Evolutionary conservation across 768 basidiomycete genomes (phyloP).

Genomic region (Cubamyces sp.): DNA sequence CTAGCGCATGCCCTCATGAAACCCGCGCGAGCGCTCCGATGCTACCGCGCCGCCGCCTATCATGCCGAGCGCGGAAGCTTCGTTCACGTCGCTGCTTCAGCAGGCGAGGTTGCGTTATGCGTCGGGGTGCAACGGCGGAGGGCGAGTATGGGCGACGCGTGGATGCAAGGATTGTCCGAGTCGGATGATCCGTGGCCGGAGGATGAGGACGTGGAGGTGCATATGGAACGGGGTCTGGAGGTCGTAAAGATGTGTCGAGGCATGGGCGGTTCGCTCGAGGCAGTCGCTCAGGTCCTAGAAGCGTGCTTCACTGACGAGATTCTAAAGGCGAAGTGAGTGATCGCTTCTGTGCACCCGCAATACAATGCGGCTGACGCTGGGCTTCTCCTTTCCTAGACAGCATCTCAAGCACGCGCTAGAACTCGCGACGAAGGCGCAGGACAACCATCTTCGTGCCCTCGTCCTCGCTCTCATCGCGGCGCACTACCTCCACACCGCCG

Average conservation of each 20-base stretch:
- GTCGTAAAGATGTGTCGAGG: slow-evolving; percentile 48
- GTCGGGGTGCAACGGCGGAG: slow-evolving; percentile 45
- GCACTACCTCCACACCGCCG: slow-evolving; percentile 73
- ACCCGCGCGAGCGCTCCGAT: slow-evolving; percentile 54
- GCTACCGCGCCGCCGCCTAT: slow-evolving; percentile 65
- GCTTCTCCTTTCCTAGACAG: slow-evolving; percentile 41
- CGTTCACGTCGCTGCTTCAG: slow-evolving; percentile 51
- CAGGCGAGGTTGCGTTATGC: slow-evolving; percentile 54
- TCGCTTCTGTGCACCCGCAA: not conserved
- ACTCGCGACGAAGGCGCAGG: slow-evolving; percentile 58
- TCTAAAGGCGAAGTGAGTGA: slow-evolving; percentile 61
- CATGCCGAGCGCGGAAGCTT: slow-evolving; percentile 46
- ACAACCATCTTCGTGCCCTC: slow-evolving; percentile 75
- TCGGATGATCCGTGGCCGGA: slow-evolving; percentile 28
- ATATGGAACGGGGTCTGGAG: slow-evolving; percentile 36
- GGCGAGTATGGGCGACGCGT: slow-evolving; percentile 26
- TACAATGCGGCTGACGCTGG: not conserved
- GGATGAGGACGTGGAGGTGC: slow-evolving; percentile 35
- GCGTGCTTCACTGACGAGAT: slow-evolving; percentile 57
- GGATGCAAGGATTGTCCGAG: slow-evolving; percentile 19
- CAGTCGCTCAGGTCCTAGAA: slow-evolving; percentile 57
- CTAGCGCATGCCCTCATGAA: slow-evolving; percentile 70
- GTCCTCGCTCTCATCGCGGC: slow-evolving; percentile 69
- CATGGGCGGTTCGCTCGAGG: slow-evolving; percentile 57
- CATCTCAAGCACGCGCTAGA: slow-evolving; percentile 64